Evolutionary conservation across 2,329 filamentous ascomycete species (phyloP), one percentile per base, ranked within the genome.

Genomic region (Beauveria asiatica): DNA sequence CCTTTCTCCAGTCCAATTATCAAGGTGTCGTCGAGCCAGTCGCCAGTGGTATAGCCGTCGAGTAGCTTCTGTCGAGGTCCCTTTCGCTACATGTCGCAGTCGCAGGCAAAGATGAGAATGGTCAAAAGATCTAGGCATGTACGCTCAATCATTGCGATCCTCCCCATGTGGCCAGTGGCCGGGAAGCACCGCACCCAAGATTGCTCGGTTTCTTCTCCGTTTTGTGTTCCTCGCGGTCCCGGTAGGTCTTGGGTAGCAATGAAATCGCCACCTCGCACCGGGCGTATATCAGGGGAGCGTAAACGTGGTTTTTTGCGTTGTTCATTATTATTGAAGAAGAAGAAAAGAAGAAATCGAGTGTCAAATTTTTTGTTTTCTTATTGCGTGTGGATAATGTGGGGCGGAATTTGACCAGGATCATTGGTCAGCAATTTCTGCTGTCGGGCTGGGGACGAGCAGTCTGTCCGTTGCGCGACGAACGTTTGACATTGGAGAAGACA

Each of bases 111-210:
- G 50, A 17, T 9, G 54, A 25, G 19, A 33, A 19, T 10, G 11
- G 45, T 51, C 17, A 41, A 17, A 44, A 39, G 25, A 44, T 54
- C 33, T 52, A 57, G 59, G 33, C 57, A 80, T 81, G 79, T 81
- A 75, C 78, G 79, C 67, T 80, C 79, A 81, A 81, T 81, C 79
- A 81, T 81, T 81, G 79, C 79, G 79, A 76, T 81, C 79, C 79
- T 78, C 73, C 77, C 74, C 79, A 81, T 72, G 58, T 62, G 69
- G 69, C 73, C 69, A 67, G 62, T 69, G 69, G 72, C 70, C 73
- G 77, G 73, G 74, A 74, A 80, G 75, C 79, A 81, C 77, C 79
- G 79, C 79, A 81, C 79, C 79, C 79, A 81, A 81, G 79, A 81
- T 80, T 80, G 78, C 76, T 75, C 79, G 78, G 68, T 73, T 79